phyloP scores from a whole-genome alignment of 176 grass and related monocot genomes.

The Eragrostis nindensis region DNA sequence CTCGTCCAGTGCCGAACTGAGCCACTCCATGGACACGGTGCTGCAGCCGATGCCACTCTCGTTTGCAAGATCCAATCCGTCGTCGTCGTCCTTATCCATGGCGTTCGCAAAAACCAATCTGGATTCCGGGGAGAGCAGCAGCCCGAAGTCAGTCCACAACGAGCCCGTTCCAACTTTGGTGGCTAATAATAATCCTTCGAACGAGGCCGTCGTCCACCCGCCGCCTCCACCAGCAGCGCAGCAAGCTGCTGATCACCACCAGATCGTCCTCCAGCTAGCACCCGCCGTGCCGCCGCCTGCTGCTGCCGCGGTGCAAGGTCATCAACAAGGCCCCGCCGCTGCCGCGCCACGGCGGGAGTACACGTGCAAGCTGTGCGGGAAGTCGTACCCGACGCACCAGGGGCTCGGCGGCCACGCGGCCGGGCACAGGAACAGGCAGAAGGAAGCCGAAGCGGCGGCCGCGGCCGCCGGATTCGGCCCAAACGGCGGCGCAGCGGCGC shows the following conservation, averaged over 20 bases:
- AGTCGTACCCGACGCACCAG: conserved; percentile 31
- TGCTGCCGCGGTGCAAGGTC: not conserved
- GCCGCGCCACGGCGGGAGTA: not conserved
- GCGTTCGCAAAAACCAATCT: not conserved
- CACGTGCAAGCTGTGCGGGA: conserved; percentile 32
- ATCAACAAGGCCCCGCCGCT: not conserved
- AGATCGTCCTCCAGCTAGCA: not conserved
- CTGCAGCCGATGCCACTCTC: not conserved
- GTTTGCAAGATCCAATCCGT: not conserved
- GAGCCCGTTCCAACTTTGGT: not conserved
- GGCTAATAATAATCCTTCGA: not conserved
- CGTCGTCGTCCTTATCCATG: not conserved
- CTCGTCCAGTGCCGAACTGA: not conserved
- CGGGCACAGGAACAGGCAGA: conserved; percentile 40
- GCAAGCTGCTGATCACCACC: not conserved
- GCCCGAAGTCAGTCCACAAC: not conserved
- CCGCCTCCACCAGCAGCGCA: not conserved
- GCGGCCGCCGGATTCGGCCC: not conserved
- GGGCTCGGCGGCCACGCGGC: conserved; percentile 49
- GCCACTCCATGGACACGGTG: conserved; percentile 5
- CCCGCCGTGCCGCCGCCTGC: not conserved
- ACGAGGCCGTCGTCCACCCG: not conserved
- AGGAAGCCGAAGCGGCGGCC: not conserved
- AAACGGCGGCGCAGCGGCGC: not conserved
- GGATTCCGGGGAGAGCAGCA: not conserved